Conservation (phyloP, 352 stramenopile genomes). For the Globisporangium cystogenes region DNA sequence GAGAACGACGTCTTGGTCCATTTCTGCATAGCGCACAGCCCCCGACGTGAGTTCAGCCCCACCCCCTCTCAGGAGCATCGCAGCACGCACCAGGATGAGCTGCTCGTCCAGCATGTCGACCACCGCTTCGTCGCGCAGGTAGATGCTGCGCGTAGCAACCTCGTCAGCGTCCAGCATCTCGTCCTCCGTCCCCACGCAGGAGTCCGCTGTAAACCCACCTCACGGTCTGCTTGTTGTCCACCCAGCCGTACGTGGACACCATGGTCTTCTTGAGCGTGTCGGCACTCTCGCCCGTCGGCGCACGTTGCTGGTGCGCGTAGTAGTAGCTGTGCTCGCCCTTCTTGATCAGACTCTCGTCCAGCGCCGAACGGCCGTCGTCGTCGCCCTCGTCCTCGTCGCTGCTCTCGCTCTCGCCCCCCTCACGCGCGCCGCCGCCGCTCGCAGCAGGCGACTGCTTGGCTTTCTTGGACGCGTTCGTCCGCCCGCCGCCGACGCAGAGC, state of each 20-base stretch:
- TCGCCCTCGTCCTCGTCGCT: conserved; percentile 12
- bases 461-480: conserved; percentile 6
- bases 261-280: conserved; percentile 39
- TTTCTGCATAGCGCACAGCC: too few species aligned
- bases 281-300: conserved; percentile 15
- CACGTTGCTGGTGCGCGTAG: conserved; percentile 56
- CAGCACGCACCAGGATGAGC: conserved; percentile 49
- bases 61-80: too few species aligned
- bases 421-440: conserved; percentile 4
- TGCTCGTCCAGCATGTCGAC: conserved; percentile 49
- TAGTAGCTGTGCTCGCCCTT: conserved; percentile 86
- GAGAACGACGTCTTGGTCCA: conserved; percentile 78
- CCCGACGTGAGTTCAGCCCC: too few species aligned
- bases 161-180: neutral
- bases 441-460: conserved; percentile 4
- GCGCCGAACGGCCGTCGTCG: conserved; percentile 24
- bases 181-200: neutral
- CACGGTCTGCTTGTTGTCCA: conserved; percentile 61
- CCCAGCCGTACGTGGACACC: conserved; percentile 79
- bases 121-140: conserved; percentile 55
- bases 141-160: conserved; percentile 41
- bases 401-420: neutral
- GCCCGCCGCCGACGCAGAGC: conserved; percentile 9
- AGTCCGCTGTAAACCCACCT: conserved; percentile 18
- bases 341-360: conserved; percentile 57